These are phyloP conservation scores for Kockovaella imperatae DNA, from an alignment of 768 basidiomycete species.

Conservation along the genomic window DNA sequence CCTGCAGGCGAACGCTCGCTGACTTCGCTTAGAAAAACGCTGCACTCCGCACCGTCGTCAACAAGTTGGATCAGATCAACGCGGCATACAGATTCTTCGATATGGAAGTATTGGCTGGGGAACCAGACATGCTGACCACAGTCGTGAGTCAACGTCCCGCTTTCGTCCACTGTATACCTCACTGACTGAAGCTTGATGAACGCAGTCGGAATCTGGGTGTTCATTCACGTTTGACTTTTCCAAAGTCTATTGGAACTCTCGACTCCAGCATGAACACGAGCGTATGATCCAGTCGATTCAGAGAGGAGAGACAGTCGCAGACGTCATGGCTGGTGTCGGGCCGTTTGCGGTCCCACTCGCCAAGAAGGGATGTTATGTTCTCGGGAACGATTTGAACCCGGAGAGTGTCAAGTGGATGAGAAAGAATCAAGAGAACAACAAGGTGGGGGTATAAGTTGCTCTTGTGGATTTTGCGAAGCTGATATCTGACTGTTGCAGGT, in stretches of 20 bases:
- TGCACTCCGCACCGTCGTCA: slow-evolving; percentile 76
- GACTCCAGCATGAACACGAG: slow-evolving; percentile 82
- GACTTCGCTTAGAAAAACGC: slow-evolving; percentile 66
- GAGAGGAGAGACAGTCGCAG: slow-evolving; percentile 64
- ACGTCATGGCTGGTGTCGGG: slow-evolving; percentile 95
- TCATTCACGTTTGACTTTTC: slow-evolving; percentile 89
- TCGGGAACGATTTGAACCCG: slow-evolving; percentile 93
- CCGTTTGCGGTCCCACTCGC: slow-evolving; percentile 92
- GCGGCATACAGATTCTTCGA: slow-evolving; percentile 82
- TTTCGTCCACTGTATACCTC: neutral
- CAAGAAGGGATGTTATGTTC: slow-evolving; percentile 77
- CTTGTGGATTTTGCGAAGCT: neutral
- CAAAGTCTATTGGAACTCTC: slow-evolving; percentile 96
- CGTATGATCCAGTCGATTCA: slow-evolving; percentile 69
- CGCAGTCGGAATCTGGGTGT: slow-evolving; percentile 74
- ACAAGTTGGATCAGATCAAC: slow-evolving; percentile 83
- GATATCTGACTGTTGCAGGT: slow-evolving; percentile 52
- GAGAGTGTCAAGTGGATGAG: slow-evolving; percentile 68
- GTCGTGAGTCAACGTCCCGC: slow-evolving; percentile 54
- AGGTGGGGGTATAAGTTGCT: slow-evolving; percentile 50
- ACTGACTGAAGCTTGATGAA: neutral
- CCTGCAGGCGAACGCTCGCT: neutral
- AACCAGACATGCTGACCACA: slow-evolving; percentile 74
- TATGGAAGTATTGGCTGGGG: slow-evolving; percentile 94
- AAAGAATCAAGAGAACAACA: slow-evolving; percentile 67